Evolutionary conservation across 768 basidiomycete species (phyloP), one percentile per base, ranked within the genome.

Genomic region (Podaxis sp.): DNA sequence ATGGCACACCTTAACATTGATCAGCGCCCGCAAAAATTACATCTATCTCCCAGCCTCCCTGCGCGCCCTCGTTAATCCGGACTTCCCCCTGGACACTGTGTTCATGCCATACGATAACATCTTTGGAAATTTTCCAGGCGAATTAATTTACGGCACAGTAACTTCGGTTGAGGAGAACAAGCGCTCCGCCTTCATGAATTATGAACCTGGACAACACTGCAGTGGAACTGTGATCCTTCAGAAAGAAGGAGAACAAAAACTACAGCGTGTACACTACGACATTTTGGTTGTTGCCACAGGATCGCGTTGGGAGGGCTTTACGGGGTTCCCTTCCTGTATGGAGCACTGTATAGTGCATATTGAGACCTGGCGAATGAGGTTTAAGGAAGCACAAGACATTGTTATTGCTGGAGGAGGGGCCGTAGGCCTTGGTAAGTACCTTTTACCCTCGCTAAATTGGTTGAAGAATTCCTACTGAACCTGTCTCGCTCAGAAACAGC

Each of bases 271-370:
- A 3, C 48, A 7, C 2, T 88, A 84, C 66, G 77, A 80, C 19
- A 73, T 79, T n/a, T 79, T 88, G 56, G 78, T 87, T n/a, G 72
- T 88, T 46, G 82, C 84, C 0, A 77, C 86, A 0, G 87, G 86
- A 1, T 77, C 77, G 15, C 69, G 63, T 6, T 88, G 82, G 82
- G 71, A 68, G 17, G 84, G 81, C 0, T 69, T 75, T 2, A 54
- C 79, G 8, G 65, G 70, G 2, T 69, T 79, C 30, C 78, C 78
- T 1, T 62, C 68, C 13, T 68, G 61, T 9, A 59, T 64, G 38
- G 39, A 61, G 4, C 38, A 59, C 22, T 67, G 67, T 49, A 53
- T 65, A 52, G 57, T 54, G 19, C 67, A 68, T 40, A 61, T 72
- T 22, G 61, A 65, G 19, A 19, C 52, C 9, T 74, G 73, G 71